Evolutionary conservation across 768 basidiomycete species (phyloP), one percentile per base, ranked within the genome.

Genomic region (Melanogaster broomeanus): DNA sequence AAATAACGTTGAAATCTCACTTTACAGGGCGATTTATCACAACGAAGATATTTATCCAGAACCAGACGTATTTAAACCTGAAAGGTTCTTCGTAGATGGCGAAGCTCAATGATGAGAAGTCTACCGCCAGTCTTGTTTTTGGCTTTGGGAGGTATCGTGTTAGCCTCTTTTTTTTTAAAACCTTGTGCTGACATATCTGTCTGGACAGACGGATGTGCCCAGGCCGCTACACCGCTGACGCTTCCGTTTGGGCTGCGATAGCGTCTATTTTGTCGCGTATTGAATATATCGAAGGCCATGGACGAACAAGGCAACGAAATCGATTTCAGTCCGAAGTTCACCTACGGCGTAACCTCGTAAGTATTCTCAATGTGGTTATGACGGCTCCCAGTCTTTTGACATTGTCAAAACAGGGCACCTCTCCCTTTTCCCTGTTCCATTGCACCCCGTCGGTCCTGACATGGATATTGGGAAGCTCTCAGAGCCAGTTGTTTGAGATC

Each of bases 191-290:
- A 59, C 18, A 19, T 18, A 43, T 9, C 9, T 28, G 30, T 35
- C 8, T 48, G 11, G 10, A 27, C 43, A 67, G 65, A 34, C 56
- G 66, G 4, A 34, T 61, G 15, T 74, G 71, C 45, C 67, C 71
- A 16, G 72, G 74, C 8, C 57, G 59, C 12, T 53, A 67, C 45
- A 21, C 58, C n/a, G 70, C 70, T 1, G 64, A 68, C n/a, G 49
- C 42, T 25, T 61, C 59, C 4, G 24, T 71, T n/a, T 76, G 66
- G 69, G 57, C 53, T 22, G 51, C 56, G 15, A 61, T 70, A 24
- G 67, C 58, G 11, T 61, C 53, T 9, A 53, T 69, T 28, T 49
- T 75, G 28, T 51, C 58, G 2, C n/a, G 53, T 52, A 8, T 55
- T 67, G 49, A 53, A 55, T 8, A 68, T 74, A n/a, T 38, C 58